Conservation (phyloP, 805 yeast species). For the Cyberlindnera lachancei region DNA sequence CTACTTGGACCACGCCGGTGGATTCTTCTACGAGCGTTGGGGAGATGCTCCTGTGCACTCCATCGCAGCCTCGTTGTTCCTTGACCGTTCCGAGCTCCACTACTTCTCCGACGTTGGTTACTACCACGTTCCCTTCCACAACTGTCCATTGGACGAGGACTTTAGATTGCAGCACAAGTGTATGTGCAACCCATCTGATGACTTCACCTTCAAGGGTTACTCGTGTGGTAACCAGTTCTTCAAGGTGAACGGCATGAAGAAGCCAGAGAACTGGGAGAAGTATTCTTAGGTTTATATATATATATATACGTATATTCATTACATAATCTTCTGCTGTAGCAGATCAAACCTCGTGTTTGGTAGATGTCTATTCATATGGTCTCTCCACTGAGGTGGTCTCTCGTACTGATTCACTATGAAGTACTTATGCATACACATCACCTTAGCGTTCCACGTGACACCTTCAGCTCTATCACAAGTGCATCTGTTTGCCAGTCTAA, state of each 20-base stretch:
- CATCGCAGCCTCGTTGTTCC: conserved; percentile 59
- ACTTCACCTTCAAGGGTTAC: conserved; percentile 75
- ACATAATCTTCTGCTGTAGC: background rate
- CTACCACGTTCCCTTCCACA: conserved; percentile 69
- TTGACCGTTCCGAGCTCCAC: conserved; percentile 52
- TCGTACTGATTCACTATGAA: conserved; percentile 41
- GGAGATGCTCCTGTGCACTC: conserved; percentile 91
- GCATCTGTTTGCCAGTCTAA: conserved; percentile 55
- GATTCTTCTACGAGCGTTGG: conserved; percentile 85
- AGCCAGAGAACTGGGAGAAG: conserved; percentile 67
- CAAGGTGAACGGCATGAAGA: conserved; percentile 43
- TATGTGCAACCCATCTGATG: conserved; percentile 64
- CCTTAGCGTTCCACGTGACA: conserved; percentile 55
- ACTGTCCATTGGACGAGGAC: conserved; percentile 65
- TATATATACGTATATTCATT: background rate
- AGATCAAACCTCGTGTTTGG: background rate
- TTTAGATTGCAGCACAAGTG: conserved; percentile 60
- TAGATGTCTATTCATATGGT: conserved; percentile 21
- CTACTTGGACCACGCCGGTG: conserved; percentile 60
- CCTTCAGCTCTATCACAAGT: conserved; percentile 64
- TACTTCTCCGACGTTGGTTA: conserved; percentile 75
- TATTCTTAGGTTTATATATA: conserved; percentile 19
- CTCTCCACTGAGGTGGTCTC: conserved; percentile 63
- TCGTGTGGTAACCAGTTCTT: conserved; percentile 65
- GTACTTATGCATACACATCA: conserved; percentile 60